phyloP scores from a whole-genome alignment of 768 basidiomycete genomes.

The Clathrus columnatus region DNA sequence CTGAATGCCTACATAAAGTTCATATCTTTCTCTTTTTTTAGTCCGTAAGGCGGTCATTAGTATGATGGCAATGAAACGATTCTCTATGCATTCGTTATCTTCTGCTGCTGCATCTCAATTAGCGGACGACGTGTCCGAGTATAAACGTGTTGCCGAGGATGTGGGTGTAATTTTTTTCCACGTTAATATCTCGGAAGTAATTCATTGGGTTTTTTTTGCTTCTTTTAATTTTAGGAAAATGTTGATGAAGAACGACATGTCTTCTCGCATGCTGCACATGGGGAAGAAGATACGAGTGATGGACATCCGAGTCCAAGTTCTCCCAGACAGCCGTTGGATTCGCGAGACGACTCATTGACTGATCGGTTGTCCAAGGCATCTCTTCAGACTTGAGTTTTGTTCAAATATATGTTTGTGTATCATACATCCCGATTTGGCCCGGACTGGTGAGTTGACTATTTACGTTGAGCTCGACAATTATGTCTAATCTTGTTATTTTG shows the following conservation, averaged over 20 bases:
- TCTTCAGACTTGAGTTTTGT: neutral
- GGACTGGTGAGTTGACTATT: neutral
- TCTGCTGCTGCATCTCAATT: conserved; percentile 40
- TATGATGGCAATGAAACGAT: conserved; percentile 77
- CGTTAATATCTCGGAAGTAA: neutral
- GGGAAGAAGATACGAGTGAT: neutral
- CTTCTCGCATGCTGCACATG: conserved; percentile 2
- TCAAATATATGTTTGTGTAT: neutral
- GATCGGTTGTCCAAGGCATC: conserved; percentile 5
- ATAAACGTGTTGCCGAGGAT: conserved; percentile 77
- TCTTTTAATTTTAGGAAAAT: conserved; percentile 8
- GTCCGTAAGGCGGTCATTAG: conserved; percentile 85
- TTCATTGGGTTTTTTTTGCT: neutral
- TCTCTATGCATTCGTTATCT: conserved; percentile 48
- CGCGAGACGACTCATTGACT: neutral
- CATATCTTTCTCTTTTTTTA: conserved; percentile 22
- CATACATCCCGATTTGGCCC: too few relatives aligned
- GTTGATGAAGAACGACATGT: conserved; percentile 13
- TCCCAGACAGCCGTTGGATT: neutral
- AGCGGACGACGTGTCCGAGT: conserved; percentile 50
- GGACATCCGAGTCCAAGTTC: neutral
- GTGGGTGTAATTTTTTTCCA: conserved; percentile 22
- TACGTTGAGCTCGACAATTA: neutral
- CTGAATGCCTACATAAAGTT: neutral
- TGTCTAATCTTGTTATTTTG: neutral